Conservation (phyloP, 768 basidiomycete species). For the Hemileccinum rubropunctum region DNA sequence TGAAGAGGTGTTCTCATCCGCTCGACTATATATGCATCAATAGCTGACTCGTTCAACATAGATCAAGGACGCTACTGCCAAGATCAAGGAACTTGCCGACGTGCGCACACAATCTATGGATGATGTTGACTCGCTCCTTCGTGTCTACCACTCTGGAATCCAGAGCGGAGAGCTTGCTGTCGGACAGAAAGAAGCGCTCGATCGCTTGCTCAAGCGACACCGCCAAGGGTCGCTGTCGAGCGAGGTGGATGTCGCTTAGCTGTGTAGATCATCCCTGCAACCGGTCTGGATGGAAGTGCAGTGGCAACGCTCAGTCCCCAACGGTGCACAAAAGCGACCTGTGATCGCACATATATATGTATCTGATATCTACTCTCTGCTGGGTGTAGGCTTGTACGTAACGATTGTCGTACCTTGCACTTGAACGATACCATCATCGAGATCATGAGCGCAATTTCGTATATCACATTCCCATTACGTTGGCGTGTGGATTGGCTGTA, state of each 20-base stretch:
- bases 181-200: constrained; percentile 90
- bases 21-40: neutral
- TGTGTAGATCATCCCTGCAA: constrained; percentile 4
- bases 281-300: too few species aligned
- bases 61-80: constrained; percentile 98
- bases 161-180: constrained; percentile 88
- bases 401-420: too few species aligned
- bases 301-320: too few species aligned
- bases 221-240: constrained; percentile 35
- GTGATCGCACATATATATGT: constrained; percentile 12
- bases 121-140: constrained; percentile 94
- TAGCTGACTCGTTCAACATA: constrained; percentile 26
- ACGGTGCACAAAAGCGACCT: constrained; percentile 19
- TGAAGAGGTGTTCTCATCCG: constrained; percentile 57
- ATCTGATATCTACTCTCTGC: constrained; percentile 8
- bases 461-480: too few species aligned
- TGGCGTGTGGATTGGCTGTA: too few species aligned
- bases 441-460: too few species aligned
- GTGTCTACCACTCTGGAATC: constrained; percentile 94
- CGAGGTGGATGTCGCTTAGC: neutral
- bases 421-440: too few species aligned
- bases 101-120: constrained; percentile 99
- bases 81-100: constrained; percentile 99
- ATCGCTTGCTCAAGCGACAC: constrained; percentile 81
- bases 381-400: too few species aligned